These are phyloP conservation scores for Hyphodiscus sp. DNA, from an alignment of 2,329 filamentous ascomycete species.

Conservation along the genomic window DNA sequence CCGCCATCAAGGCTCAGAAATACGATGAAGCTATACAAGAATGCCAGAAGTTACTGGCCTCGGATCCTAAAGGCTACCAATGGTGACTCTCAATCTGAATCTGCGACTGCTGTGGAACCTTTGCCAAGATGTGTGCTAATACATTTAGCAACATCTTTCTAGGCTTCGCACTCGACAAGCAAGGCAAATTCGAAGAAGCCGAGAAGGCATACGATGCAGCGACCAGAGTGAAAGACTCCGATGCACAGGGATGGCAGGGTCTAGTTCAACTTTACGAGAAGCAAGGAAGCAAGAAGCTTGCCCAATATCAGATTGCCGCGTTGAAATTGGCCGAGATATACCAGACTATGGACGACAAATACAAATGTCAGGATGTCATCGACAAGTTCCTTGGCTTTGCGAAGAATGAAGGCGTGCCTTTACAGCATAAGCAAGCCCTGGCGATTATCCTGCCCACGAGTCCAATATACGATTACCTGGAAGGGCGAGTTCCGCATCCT, in stretches of 20 bases:
- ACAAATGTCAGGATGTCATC: conserved; percentile 60
- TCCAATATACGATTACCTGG: conserved; percentile 72
- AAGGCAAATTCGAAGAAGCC: conserved; percentile 62
- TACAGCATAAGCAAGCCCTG: conserved; percentile 71
- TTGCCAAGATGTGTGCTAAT: conserved; percentile 2
- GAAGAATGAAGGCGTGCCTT: conserved; percentile 62
- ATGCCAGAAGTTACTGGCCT: conserved; percentile 61
- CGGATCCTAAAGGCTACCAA: conserved; percentile 75
- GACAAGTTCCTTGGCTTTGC: conserved; percentile 75
- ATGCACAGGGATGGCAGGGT: conserved; percentile 87
- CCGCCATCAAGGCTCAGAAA: conserved; percentile 70
- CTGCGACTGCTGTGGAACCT: too few species aligned
- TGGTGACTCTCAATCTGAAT: conserved; percentile 45
- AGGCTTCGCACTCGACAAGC: conserved; percentile 77
- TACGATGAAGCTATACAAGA: conserved; percentile 70
- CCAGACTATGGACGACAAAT: conserved; percentile 56
- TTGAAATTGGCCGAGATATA: conserved; percentile 71
- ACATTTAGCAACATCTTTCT: conserved; percentile 68
- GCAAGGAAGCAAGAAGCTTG: conserved; percentile 61
- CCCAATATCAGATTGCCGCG: conserved; percentile 67
- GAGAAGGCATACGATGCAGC: conserved; percentile 72
- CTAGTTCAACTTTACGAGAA: conserved; percentile 80
- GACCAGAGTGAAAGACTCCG: conserved; percentile 62
- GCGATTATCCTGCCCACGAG: conserved; percentile 72
- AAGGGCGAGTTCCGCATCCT: conserved; percentile 77